Percentiles rank a stretch among this genome's conserved stretches.
Evolutionary conservation across 306 rosid genomes (phyloP).

Genomic region (Cicer cuneatum): DNA sequence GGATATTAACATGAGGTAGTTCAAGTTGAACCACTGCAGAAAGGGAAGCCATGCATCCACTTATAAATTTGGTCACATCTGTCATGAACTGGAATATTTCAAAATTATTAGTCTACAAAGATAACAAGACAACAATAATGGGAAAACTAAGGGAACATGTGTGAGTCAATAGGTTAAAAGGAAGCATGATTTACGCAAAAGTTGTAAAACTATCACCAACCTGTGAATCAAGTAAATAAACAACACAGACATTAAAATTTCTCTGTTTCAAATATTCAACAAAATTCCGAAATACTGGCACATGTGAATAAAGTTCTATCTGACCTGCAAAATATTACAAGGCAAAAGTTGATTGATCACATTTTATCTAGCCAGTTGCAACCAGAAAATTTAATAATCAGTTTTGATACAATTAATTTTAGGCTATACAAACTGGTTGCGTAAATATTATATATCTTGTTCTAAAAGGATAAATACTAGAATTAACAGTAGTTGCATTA

Average conservation of each 20-base stretch:
- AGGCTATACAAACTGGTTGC: not conserved
- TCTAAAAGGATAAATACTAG: not conserved
- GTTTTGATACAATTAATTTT: not conserved
- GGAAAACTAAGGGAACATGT: constrained; percentile 13
- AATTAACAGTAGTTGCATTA: not conserved
- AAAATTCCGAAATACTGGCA: constrained; percentile 79
- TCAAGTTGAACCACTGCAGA: constrained; percentile 93
- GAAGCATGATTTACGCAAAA: constrained; percentile 14
- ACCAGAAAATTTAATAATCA: constrained; percentile 22
- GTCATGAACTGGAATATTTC: constrained; percentile 66
- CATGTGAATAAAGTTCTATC: constrained; percentile 92
- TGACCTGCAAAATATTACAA: constrained; percentile 67
- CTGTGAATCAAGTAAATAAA: constrained; percentile 94
- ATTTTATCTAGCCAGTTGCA: constrained; percentile 16
- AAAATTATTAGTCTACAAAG: constrained; percentile 31
- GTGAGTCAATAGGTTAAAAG: constrained; percentile 18
- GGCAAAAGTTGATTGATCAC: constrained; percentile 11
- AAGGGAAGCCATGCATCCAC: constrained; percentile 91
- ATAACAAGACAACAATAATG: not conserved
- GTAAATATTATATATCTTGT: constrained; percentile 9
- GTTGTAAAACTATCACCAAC: constrained; percentile 51
- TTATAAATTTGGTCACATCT: constrained; percentile 92
- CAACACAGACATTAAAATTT: constrained; percentile 82
- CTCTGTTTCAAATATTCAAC: constrained; percentile 85
- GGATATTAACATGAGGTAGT: constrained; percentile 90